A percentile compares a stretch with the other conserved stretches of the same genome.
phyloP scores from a whole-genome alignment of 192 early-diverging fungal genomes.

The Phycomyces blakesleeanus region DNA sequence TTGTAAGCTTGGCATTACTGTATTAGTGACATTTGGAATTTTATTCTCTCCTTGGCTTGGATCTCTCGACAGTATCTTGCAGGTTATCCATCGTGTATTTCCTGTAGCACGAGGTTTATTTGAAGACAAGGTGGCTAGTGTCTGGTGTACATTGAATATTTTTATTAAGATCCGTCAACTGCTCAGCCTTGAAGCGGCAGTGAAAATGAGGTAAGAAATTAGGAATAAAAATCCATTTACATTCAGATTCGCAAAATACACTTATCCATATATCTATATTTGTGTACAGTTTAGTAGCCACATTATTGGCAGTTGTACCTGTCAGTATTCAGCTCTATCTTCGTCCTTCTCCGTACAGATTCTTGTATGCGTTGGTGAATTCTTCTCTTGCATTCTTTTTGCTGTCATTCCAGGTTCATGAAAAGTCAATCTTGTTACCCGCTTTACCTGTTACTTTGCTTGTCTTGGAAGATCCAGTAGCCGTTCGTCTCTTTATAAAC shows the following conservation, averaged over 20 bases:
- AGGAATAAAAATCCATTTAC: no score
- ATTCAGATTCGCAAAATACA: no score
- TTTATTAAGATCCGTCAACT: slow-evolving; percentile 76
- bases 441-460: slow-evolving; percentile 72
- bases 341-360: slow-evolving; percentile 43
- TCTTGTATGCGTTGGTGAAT: slow-evolving; percentile 73
- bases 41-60: slow-evolving; percentile 69
- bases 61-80: slow-evolving; percentile 57
- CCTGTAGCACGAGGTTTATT: slow-evolving; percentile 91
- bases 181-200: slow-evolving; percentile 54
- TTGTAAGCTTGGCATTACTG: slow-evolving; percentile 67
- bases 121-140: slow-evolving; percentile 97
- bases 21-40: slow-evolving; percentile 64
- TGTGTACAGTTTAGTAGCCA: slow-evolving; percentile 56
- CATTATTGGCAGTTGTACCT: slow-evolving; percentile 69
- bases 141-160: slow-evolving; percentile 93
- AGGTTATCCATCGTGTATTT: slow-evolving; percentile 83
- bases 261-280: not conserved
- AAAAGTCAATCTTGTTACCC: slow-evolving; percentile 93
- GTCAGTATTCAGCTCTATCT: slow-evolving; percentile 64
- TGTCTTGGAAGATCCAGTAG: slow-evolving; percentile 62
- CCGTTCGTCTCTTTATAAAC: slow-evolving; percentile 67
- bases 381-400: slow-evolving; percentile 89
- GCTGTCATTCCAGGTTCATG: slow-evolving; percentile 97
- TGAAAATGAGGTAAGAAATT: slow-evolving; percentile 61